Conservation (phyloP, 2,329 filamentous ascomycete genomes). For the Fusarium sarcochroum region DNA sequence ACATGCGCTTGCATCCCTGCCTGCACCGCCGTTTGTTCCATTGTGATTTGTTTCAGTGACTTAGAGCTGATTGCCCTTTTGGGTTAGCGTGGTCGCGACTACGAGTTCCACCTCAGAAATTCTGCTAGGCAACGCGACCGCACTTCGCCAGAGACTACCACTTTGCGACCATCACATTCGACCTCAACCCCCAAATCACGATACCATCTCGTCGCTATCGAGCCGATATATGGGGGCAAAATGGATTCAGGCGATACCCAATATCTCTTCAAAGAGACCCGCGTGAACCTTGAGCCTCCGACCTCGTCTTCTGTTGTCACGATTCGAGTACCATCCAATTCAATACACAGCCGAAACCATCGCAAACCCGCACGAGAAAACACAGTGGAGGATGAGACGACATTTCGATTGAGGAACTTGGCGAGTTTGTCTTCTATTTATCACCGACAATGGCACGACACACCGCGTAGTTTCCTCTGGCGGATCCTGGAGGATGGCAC, state of each 20-base stretch:
- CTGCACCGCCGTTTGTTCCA: neutral
- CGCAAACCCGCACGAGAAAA: constrained; percentile 55
- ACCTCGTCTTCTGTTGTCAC: constrained; percentile 78
- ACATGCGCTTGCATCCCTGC: neutral
- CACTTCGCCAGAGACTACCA: constrained; percentile 41
- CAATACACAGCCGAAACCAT: constrained; percentile 60
- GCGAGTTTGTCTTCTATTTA: constrained; percentile 86
- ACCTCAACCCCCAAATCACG: constrained; percentile 31
- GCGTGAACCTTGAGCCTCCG: constrained; percentile 83
- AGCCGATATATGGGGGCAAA: constrained; percentile 70
- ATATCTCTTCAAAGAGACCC: constrained; percentile 87
- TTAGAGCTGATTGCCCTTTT: constrained; percentile 54
- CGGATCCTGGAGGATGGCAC: constrained; percentile 85
- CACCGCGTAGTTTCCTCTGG: constrained; percentile 92
- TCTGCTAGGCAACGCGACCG: constrained; percentile 52
- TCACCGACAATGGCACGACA: constrained; percentile 81
- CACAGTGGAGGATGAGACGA: constrained; percentile 75
- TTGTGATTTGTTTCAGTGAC: constrained; percentile 3
- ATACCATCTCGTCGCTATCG: constrained; percentile 31
- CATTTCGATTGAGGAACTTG: constrained; percentile 80
- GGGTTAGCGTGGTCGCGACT: constrained; percentile 54
- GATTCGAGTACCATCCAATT: constrained; percentile 74
- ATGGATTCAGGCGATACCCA: constrained; percentile 75
- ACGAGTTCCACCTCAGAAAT: constrained; percentile 49
- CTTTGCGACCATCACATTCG: constrained; percentile 47